A percentile compares a stretch with the other conserved stretches of the same genome.
These are phyloP conservation scores for Cutaneotrichosporon sp. DNA, from an alignment of 1,284 basidiomycete species.

Conservation along the genomic window DNA sequence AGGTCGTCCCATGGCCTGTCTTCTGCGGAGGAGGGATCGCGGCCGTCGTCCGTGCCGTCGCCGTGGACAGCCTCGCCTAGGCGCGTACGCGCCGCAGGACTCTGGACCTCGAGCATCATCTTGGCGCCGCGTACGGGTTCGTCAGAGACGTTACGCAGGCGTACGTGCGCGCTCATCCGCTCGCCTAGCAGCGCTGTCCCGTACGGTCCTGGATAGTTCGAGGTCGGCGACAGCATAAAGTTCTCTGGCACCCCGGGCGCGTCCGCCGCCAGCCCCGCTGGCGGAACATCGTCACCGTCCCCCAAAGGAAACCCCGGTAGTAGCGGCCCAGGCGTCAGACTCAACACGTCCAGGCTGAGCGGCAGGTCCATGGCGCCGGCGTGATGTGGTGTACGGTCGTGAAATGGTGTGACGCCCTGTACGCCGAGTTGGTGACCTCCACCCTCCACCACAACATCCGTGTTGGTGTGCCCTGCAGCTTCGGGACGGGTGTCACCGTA, in stretches of 20 bases:
- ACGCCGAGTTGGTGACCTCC: no score
- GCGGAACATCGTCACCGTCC: slow-evolving; percentile 6
- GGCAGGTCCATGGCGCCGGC: slow-evolving; percentile 1
- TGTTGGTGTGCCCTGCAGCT: no score
- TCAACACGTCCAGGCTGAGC: slow-evolving; percentile 8
- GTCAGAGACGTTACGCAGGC: slow-evolving; percentile 27
- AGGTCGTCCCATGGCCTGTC: slow-evolving; percentile 15
- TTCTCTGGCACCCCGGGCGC: slow-evolving; percentile 14
- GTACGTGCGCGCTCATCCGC: slow-evolving; percentile 22
- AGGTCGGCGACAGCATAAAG: slow-evolving; percentile 34
- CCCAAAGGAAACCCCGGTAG: slow-evolving; percentile 1
- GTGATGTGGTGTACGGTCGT: neutral
- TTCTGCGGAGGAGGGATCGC: slow-evolving; percentile 9
- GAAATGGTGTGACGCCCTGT: neutral
- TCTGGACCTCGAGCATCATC: slow-evolving; percentile 45
- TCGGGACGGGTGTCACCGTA: no score
- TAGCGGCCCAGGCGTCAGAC: slow-evolving; percentile 5
- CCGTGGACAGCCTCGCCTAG: slow-evolving; percentile 41
- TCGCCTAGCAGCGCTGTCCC: slow-evolving; percentile 37
- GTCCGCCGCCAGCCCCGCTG: slow-evolving; percentile 1
- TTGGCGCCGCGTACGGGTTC: slow-evolving; percentile 30
- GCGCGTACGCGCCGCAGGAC: slow-evolving; percentile 28
- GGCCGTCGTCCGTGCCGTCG: slow-evolving; percentile 1
- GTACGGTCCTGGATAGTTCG: slow-evolving; percentile 36
- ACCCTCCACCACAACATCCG: no score